Percentiles rank a stretch among this genome's conserved stretches.
Evolutionary conservation across 352 stramenopile species (phyloP).

Genomic region (Halophytophthora batemanensis): DNA sequence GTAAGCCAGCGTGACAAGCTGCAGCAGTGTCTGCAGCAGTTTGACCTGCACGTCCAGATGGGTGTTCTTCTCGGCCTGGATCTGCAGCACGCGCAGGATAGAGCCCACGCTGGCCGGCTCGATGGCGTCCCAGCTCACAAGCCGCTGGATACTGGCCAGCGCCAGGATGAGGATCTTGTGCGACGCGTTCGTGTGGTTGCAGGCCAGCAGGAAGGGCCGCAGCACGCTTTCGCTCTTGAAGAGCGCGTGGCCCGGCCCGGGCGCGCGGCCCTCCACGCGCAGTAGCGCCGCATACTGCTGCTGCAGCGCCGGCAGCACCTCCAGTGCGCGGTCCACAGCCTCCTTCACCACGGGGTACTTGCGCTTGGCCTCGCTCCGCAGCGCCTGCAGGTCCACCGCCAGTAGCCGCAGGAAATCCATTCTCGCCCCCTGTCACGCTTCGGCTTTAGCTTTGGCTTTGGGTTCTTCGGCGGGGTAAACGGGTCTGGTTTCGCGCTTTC

Average conservation of each 20-base stretch:
- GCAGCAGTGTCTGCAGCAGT: slow-evolving; percentile 84
- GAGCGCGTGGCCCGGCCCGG: slow-evolving; percentile 86
- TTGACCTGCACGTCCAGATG: slow-evolving; percentile 87
- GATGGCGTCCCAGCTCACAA: slow-evolving; percentile 95
- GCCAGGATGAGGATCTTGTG: slow-evolving; percentile 93
- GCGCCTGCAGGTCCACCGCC: slow-evolving; percentile 83
- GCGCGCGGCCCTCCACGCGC: slow-evolving; percentile 63
- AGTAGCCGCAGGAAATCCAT: slow-evolving; percentile 93
- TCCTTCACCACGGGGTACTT: slow-evolving; percentile 95
- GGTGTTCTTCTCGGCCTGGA: slow-evolving; percentile 91
- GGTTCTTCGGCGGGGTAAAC: too few relatives aligned
- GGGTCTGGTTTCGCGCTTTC: too few relatives aligned
- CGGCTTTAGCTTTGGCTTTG: too few relatives aligned
- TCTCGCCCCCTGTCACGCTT: neutral
- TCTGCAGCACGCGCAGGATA: slow-evolving; percentile 94
- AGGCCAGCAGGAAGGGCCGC: slow-evolving; percentile 95
- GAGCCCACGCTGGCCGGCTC: slow-evolving; percentile 92
- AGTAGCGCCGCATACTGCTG: slow-evolving; percentile 92
- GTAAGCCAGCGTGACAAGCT: slow-evolving; percentile 81
- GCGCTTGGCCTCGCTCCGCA: slow-evolving; percentile 84
- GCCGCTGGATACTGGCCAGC: slow-evolving; percentile 93
- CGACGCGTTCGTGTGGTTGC: slow-evolving; percentile 96
- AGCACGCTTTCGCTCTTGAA: slow-evolving; percentile 95
- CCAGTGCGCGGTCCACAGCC: slow-evolving; percentile 93
- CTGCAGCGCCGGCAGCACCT: slow-evolving; percentile 91